These are phyloP conservation scores for Amaranthus cruentus DNA, from an alignment of 148 eudicot species.

Conservation along the genomic window DNA sequence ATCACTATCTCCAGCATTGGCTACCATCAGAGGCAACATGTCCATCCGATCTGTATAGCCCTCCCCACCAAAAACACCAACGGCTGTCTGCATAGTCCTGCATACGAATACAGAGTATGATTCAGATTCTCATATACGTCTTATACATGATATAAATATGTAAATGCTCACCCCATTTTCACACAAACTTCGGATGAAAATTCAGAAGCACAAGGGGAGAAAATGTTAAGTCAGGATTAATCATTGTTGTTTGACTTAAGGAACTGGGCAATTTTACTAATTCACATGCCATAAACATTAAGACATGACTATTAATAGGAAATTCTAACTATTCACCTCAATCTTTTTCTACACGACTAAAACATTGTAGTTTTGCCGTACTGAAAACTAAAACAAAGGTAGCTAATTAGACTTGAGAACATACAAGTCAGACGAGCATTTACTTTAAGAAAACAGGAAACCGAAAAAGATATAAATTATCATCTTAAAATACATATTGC, in stretches of 20 bases:
- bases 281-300: background rate
- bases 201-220: background rate
- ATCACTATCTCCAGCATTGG: constrained; percentile 77
- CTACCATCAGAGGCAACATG: constrained; percentile 76
- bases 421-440: background rate
- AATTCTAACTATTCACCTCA: background rate
- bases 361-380: background rate
- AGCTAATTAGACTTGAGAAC: background rate
- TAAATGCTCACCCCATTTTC: background rate
- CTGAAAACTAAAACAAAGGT: background rate
- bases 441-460: background rate
- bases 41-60: constrained; percentile 69
- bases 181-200: background rate
- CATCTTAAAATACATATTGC: background rate
- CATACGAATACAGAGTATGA: constrained; percentile 15
- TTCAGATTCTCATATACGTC: constrained; percentile 9
- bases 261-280: background rate
- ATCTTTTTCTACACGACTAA: background rate
- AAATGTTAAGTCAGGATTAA: background rate
- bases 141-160: background rate
- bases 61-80: constrained; percentile 93
- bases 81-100: constrained; percentile 98
- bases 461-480: background rate
- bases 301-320: background rate
- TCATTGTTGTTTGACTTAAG: background rate